Evolutionary conservation across 306 rosid species (phyloP).

Genomic region (Alnus rubra): DNA sequence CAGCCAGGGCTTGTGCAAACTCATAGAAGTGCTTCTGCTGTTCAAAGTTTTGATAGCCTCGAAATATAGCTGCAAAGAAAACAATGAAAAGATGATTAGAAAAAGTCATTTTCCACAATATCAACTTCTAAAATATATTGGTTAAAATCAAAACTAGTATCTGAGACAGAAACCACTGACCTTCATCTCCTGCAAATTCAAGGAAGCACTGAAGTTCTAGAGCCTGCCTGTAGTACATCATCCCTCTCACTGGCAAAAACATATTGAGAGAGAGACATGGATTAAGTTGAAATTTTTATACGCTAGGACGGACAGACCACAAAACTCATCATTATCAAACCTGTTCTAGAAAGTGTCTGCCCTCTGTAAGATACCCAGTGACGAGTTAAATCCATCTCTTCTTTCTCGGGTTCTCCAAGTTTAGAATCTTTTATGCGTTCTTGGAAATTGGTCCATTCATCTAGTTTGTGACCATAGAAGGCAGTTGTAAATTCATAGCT

Average conservation of each 20-base stretch:
- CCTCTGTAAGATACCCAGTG: slow-evolving; percentile 96
- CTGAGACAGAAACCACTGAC: slow-evolving; percentile 46
- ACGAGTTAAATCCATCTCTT: slow-evolving; percentile 47
- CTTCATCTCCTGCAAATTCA: slow-evolving; percentile 52
- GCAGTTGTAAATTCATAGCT: slow-evolving; percentile 21
- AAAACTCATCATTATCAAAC: slow-evolving; percentile 39
- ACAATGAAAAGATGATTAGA: slow-evolving; percentile 16
- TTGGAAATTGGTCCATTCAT: slow-evolving; percentile 82
- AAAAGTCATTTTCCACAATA: slow-evolving; percentile 12
- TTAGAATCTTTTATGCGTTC: slow-evolving; percentile 47
- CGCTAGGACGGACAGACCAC: slow-evolving; percentile 7
- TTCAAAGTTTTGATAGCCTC: slow-evolving; percentile 39
- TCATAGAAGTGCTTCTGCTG: slow-evolving; percentile 33
- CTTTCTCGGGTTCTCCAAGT: slow-evolving; percentile 12
- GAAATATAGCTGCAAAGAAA: slow-evolving; percentile 47
- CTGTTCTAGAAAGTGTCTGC: slow-evolving; percentile 96
- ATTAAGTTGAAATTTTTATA: slow-evolving; percentile 20
- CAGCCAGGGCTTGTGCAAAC: slow-evolving; percentile 75
- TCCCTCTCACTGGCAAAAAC: slow-evolving; percentile 80
- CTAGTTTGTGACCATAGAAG: slow-evolving; percentile 42
- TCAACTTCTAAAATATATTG: slow-evolving; percentile 8
- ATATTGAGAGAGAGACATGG: slow-evolving; percentile 16
- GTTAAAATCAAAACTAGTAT: background rate
- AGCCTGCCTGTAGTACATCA: slow-evolving; percentile 90
- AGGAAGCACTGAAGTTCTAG: slow-evolving; percentile 67